Base-by-base conservation (phyloP, 2,329 filamentous ascomycete genomes). In the Colletotrichum chrysophilum region DNA sequence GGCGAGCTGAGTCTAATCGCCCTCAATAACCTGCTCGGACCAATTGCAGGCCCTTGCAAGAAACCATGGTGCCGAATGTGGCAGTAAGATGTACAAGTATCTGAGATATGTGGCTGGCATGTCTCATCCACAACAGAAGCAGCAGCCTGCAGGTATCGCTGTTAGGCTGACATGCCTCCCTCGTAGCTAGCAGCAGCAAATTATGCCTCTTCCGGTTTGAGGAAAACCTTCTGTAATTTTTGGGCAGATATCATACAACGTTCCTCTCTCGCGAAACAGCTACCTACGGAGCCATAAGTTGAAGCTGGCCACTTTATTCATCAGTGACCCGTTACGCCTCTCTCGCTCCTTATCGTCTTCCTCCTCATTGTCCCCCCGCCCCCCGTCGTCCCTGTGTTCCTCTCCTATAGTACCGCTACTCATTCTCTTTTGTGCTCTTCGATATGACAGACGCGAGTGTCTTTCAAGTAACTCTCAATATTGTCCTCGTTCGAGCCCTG, bases 111-210 rank as follows among this genome's bases (percentile, higher is more conserved):
- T n/a, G 38, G 18, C 18, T 6, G 5, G 38, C 38, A 12, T 43
- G 38, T 48, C 38, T 48, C 18, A 48, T 0, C 1, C 18, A 12
- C 5, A 48, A 48, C 18, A 43, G 4, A n/a, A 43, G 5, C 38
- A 48, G 18, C 5, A 48, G 18, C 9, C 38, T n/a, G 9, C 38
- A n/a, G 2, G 18, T 12, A 48, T 2, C 9, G 18, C 18, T n/a
- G 38, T n/a, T 12, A 43, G 38, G 38, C 38, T n/a, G 18, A 43
- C 8, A n/a, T 2, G 5, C 38, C 18, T n/a, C 18, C 1, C 9
- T 43, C 0, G 18, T 0, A 10, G 1, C 4, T 43, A 1, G 1
- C 38, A 43, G 18, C 18, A 43, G 0, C 38, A n/a, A 12, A 48
- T 12, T 5, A 48, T 48, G 10, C 43, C n/a, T 48, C 3, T 48